Percentiles rank a stretch among this genome's conserved stretches.
phyloP scores from a whole-genome alignment of 2,329 filamentous ascomycete species.

The Thermothelomyces thermophilus region DNA sequence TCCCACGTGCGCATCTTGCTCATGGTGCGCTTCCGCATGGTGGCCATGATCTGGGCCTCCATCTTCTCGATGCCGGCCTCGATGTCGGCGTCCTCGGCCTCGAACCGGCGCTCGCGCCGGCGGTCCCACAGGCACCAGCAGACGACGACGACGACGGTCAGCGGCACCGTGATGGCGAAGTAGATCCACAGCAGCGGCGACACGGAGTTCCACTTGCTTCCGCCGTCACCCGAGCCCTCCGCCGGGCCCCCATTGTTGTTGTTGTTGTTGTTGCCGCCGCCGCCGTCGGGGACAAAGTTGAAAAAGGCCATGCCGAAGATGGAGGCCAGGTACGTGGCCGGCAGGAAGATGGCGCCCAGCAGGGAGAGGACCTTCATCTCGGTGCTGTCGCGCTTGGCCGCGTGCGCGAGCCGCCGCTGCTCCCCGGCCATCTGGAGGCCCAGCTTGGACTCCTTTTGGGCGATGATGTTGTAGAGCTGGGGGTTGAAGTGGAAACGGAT shows the following conservation, averaged over 20 bases:
- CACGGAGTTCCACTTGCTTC: slow-evolving; percentile 39
- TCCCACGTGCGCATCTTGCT: slow-evolving; percentile 51
- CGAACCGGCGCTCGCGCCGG: slow-evolving; percentile 43
- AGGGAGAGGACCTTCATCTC: slow-evolving; percentile 61
- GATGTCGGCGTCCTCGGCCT: slow-evolving; percentile 44
- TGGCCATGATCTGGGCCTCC: slow-evolving; percentile 51
- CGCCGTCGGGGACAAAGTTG: slow-evolving; percentile 47
- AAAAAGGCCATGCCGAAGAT: slow-evolving; percentile 63
- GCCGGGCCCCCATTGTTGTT: too few species aligned
- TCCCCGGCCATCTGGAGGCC: slow-evolving; percentile 58
- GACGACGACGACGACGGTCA: slow-evolving; percentile 49
- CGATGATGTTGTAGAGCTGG: slow-evolving; percentile 60
- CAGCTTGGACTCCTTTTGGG: slow-evolving; percentile 57
- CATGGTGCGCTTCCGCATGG: slow-evolving; percentile 51
- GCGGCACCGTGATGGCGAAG: slow-evolving; percentile 53
- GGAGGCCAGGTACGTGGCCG: slow-evolving; percentile 56
- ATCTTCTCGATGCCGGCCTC: slow-evolving; percentile 50
- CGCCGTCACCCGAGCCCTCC: too few species aligned
- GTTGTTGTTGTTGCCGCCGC: too few species aligned
- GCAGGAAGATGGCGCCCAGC: slow-evolving; percentile 56
- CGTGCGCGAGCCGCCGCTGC: slow-evolving; percentile 52
- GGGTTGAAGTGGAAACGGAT: background rate
- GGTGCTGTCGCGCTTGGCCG: slow-evolving; percentile 55
- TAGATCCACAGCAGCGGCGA: slow-evolving; percentile 55
- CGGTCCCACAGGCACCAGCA: slow-evolving; percentile 50